Percentiles rank a stretch among this genome's conserved stretches.
Conservation (phyloP, 2,329 filamentous ascomycete genomes). For the Trichoderma arundinaceum region DNA sequence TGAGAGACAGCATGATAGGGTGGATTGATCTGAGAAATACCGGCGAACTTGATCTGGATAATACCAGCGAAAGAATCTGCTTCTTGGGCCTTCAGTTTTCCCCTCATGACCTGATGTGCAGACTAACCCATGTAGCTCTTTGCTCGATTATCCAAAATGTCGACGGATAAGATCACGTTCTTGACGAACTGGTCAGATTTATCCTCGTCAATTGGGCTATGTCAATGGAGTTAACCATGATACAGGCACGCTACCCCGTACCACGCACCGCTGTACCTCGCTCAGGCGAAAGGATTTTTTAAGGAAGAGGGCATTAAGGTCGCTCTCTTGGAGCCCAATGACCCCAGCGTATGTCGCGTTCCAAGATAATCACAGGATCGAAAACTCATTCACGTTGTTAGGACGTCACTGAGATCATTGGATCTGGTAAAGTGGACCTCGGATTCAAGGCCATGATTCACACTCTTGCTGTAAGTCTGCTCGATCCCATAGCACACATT, state of each 20-base stretch:
- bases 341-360: constrained; percentile 63
- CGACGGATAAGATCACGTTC: constrained; percentile 85
- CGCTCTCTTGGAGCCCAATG: constrained; percentile 77
- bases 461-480: constrained; percentile 66
- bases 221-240: background rate
- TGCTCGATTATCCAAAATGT: constrained; percentile 63
- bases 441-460: constrained; percentile 88
- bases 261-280: constrained; percentile 78
- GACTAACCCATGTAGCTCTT: constrained; percentile 57
- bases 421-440: constrained; percentile 75
- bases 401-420: constrained; percentile 84
- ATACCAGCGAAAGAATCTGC: constrained; percentile 89
- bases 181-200: constrained; percentile 75
- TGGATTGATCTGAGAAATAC: constrained; percentile 72
- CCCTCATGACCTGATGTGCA: constrained; percentile 40
- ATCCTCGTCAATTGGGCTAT: constrained; percentile 37
- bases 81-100: constrained; percentile 59
- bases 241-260: constrained; percentile 80
- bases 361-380: constrained; percentile 33
- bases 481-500: background rate
- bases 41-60: constrained; percentile 86
- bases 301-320: constrained; percentile 78
- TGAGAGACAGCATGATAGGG: constrained; percentile 36
- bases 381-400: constrained; percentile 37
- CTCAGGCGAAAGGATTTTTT: constrained; percentile 77